Percentiles rank a stretch among this genome's conserved stretches.
Conservation (phyloP, 139 green algal species). For the Picochlorum sp. region DNA sequence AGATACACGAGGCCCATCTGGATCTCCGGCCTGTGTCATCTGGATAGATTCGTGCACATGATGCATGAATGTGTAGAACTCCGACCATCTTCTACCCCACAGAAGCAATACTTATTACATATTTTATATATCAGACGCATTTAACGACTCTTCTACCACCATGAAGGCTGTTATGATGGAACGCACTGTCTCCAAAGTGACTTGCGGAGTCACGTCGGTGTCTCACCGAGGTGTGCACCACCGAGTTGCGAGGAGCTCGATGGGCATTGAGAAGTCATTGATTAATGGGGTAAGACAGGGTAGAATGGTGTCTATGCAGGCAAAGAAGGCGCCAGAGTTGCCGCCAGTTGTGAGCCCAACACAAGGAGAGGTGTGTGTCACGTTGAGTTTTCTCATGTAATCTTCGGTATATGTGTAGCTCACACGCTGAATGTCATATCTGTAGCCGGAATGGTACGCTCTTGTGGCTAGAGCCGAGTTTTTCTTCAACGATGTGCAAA, state of each 20-base stretch:
- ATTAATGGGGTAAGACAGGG: neutral
- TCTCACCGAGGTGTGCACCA: neutral
- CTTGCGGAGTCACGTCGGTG: neutral
- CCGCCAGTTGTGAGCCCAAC: neutral
- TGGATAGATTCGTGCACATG: too few species aligned
- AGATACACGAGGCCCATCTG: too few species aligned
- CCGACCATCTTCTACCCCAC: too few species aligned
- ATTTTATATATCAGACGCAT: too few species aligned
- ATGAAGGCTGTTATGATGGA: too few species aligned
- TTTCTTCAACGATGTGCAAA: slow-evolving; percentile 82
- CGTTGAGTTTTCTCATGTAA: neutral
- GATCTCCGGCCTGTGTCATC: too few species aligned
- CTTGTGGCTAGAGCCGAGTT: slow-evolving; percentile 75
- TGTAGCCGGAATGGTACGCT: slow-evolving; percentile 56
- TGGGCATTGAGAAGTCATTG: too few species aligned
- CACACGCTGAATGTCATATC: neutral
- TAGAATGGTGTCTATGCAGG: neutral
- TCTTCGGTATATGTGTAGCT: too few species aligned
- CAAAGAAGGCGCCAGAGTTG: neutral
- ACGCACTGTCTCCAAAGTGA: neutral
- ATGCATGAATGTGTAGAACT: too few species aligned
- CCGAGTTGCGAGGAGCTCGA: too few species aligned
- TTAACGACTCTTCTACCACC: too few species aligned
- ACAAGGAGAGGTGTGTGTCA: neutral
- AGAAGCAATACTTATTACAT: too few species aligned